Conservation (phyloP, 2,329 filamentous ascomycete species). For the Aspergillus nomiae region DNA sequence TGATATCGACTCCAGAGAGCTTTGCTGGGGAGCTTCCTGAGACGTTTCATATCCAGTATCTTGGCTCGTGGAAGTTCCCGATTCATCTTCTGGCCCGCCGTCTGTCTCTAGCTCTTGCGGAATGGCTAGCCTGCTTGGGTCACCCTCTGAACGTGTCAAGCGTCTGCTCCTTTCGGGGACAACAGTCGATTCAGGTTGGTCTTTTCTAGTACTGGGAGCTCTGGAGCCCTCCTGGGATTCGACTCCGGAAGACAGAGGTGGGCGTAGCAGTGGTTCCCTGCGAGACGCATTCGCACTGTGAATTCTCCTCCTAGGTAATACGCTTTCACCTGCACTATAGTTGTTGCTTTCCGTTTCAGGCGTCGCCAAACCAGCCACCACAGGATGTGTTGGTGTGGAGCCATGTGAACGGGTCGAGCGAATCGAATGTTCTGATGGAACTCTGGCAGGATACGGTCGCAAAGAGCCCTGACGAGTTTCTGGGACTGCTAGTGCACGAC, state of each 20-base stretch:
- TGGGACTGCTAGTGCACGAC: constrained; percentile 56
- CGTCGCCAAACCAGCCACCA: constrained; percentile 40
- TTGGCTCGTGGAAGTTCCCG: constrained; percentile 23
- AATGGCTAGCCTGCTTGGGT: constrained; percentile 11
- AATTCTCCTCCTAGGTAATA: constrained; percentile 30
- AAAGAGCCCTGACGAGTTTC: constrained; percentile 54
- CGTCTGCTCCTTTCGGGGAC: constrained; percentile 21
- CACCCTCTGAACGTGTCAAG: constrained; percentile 16
- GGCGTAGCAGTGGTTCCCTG: constrained; percentile 32
- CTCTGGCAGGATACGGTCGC: constrained; percentile 28
- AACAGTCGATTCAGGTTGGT: constrained; percentile 12
- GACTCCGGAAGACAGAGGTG: constrained; percentile 35
- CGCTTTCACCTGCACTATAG: constrained; percentile 30
- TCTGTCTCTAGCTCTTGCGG: constrained; percentile 15
- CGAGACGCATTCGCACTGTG: constrained; percentile 37
- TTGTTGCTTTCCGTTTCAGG: constrained; percentile 42
- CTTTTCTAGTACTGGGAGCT: constrained; percentile 21
- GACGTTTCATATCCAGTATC: constrained; percentile 26
- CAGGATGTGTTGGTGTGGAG: constrained; percentile 28
- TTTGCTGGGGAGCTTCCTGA: constrained; percentile 22
- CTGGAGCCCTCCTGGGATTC: constrained; percentile 25
- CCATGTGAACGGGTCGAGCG: constrained; percentile 43
- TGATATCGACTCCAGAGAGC: constrained; percentile 23
- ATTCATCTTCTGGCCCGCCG: constrained; percentile 9
- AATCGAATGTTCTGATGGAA: constrained; percentile 54